These are phyloP conservation scores for Dioscorea dumetorum DNA, from an alignment of 106 monocot genomes.

Conservation along the genomic window DNA sequence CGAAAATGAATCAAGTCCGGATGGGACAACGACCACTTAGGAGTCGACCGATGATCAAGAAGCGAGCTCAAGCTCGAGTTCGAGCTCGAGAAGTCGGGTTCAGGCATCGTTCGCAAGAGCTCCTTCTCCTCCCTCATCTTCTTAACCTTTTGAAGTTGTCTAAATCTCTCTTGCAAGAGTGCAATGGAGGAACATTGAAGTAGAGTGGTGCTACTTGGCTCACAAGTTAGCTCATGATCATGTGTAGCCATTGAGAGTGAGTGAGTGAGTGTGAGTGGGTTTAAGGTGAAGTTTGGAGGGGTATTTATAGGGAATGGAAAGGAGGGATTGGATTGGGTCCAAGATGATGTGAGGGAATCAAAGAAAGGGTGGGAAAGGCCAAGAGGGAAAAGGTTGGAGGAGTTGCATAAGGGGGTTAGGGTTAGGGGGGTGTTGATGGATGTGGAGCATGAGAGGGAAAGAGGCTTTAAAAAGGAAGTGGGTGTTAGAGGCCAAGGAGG, in stretches of 20 bases:
- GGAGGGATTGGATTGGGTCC: slow-evolving; percentile 12
- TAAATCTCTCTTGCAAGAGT: slow-evolving; percentile 67
- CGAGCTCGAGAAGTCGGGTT: background rate
- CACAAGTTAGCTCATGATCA: background rate
- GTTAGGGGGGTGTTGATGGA: background rate
- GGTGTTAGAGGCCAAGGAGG: background rate
- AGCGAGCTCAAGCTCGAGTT: background rate
- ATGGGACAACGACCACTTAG: slow-evolving; percentile 42
- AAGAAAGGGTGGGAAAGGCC: slow-evolving; percentile 6
- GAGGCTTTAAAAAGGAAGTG: slow-evolving; percentile 7
- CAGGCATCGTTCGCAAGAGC: slow-evolving; percentile 14
- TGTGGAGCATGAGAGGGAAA: slow-evolving; percentile 8
- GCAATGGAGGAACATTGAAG: slow-evolving; percentile 49
- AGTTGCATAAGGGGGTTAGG: background rate
- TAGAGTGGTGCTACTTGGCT: background rate
- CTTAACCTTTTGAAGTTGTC: slow-evolving; percentile 47
- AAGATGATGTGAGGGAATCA: slow-evolving; percentile 10
- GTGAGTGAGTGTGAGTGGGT: background rate
- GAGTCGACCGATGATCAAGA: background rate
- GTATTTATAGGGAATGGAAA: background rate
- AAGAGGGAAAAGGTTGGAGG: slow-evolving; percentile 8
- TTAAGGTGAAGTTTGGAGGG: background rate
- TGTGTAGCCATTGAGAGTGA: slow-evolving; percentile 3
- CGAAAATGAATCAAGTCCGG: slow-evolving; percentile 35
- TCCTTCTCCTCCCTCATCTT: slow-evolving; percentile 59